Evolutionary conservation across 2,329 filamentous ascomycete genomes (phyloP), one percentile per base, ranked within the genome.

Genomic region (Colletotrichum gigasporum): DNA sequence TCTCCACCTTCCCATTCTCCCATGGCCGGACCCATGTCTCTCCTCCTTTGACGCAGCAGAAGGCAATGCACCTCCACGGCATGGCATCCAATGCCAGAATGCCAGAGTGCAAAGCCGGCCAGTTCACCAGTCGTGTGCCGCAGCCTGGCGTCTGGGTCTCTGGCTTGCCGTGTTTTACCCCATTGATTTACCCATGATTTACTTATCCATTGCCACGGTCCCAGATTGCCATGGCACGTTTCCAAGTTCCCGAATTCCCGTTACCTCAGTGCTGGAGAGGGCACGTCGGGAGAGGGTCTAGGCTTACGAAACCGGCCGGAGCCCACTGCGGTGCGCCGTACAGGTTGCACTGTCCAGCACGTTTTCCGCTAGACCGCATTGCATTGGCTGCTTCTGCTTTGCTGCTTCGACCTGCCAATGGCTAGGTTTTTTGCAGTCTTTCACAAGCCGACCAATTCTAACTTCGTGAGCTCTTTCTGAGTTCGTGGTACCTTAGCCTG

Each of bases 301-400:
- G 55, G 55, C 55, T 53, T 48, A 64, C 48, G 61, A 64, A 64
- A 64, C 47, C 48, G 41, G 55, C 26, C 44, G 52, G 42, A 54
- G 56, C 20, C 42, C 48, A 50, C 37, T 48, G 61, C 34, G 34
- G 30, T 41, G n/a, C 16, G 11, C 26, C 39, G 41, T 30, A 22
- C 39, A 53, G 32, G 47, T 60, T 28, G 41, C 56, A 54, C 61
- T 54, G 42, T 61, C 41, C 28, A 60, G 61, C 61, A 61, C 61
- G 61, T 54, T 60, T 48, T 47, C 41, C 16, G 24, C 44, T 54
- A 41, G 39, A 41, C 48, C 42, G 61, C 48, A 16, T 48, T 35
- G 34, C 61, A 64, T 54, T 60, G 61, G 55, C 41, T 45, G 41
- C 20, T 32, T 20, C n/a, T 42, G 16, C 39, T 35, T 35, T 18